A percentile compares a stretch with the other conserved stretches of the same genome.
These are phyloP conservation scores for Raphidocelis subcapitata DNA, from an alignment of 139 green algal species.

Conservation along the genomic window DNA sequence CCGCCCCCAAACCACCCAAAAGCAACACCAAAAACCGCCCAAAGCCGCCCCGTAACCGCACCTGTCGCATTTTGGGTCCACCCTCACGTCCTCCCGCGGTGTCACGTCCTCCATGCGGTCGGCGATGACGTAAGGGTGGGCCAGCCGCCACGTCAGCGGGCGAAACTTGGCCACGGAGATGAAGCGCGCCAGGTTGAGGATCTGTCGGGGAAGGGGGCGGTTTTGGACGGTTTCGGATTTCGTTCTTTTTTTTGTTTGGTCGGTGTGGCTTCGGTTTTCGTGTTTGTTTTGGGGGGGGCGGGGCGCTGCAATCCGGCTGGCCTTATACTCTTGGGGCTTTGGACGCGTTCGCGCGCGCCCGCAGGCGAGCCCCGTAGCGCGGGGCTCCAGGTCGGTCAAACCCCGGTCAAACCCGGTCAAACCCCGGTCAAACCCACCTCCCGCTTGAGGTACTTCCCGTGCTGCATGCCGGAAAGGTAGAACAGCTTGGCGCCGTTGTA, in stretches of 20 bases:
- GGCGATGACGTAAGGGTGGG: constrained; percentile 89
- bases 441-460: constrained; percentile 85
- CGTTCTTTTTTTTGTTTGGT: no score
- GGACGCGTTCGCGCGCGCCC: no score
- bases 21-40: no score
- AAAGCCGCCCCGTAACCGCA: no score
- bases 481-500: constrained; percentile 99
- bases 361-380: not conserved
- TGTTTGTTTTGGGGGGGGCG: no score
- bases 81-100: constrained; percentile 59
- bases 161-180: constrained; percentile 92
- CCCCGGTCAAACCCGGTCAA: no score
- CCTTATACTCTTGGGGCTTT: no score
- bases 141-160: constrained; percentile 89
- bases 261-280: no score
- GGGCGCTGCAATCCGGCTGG: no score
- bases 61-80: constrained; percentile 81
- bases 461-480: constrained; percentile 89
- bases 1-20: no score
- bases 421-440: constrained; percentile 38
- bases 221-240: no score
- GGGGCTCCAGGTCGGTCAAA: not conserved
- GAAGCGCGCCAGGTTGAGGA: constrained; percentile 95
- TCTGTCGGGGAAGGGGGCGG: constrained; percentile 27
- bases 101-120: constrained; percentile 94